Evolutionary conservation across 768 basidiomycete species (phyloP), one percentile per base, ranked within the genome.

Genomic region (Phylloporus arenicola): DNA sequence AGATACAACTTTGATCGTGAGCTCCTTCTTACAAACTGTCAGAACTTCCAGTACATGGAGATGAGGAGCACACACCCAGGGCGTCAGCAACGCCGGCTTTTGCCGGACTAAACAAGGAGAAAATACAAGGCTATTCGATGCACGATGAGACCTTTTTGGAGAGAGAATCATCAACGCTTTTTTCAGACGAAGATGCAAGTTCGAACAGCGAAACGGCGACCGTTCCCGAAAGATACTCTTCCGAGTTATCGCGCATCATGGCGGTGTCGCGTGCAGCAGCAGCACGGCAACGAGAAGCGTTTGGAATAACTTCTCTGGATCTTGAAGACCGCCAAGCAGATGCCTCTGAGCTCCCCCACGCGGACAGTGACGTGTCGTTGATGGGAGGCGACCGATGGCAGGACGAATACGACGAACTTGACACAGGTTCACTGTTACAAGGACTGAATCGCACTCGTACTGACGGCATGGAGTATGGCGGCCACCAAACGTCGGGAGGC

Each of bases 321-420:
- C 30, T 50, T 16, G 49, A 51, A 24, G 50, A 41, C 10, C 43
- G 43, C 19, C 43, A 29, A 12, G 35, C 50, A 7, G 39, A 43
- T 24, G 42, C 47, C 34, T 43, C 50, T 19, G 44, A 47, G 22
- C 48, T 66, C 27, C 52, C 74, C 6, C 72, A 71, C 39, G 63
- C 69, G 3, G 77, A 80, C 16, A 82, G 80, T 44, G 74, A 76
- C 17, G 47, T 73, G 45, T 79, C 78, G 1, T 72, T 75, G 14
- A 62, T 77, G 12, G 72, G 62, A 6, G 63, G 71, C 42, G 65
- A 68, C 16, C 55, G 67, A 31, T 74, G 73, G 73, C 69, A 72
- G 31, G 74, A 72, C 9, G 71, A 72, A 13, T 55, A 47, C 34
- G 56, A 62, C 13, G 63, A 58, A 16, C 54, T 73, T 34, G 41